Evolutionary conservation across 2,329 filamentous ascomycete species (phyloP).

Genomic region (Penicillium hesseltinei): DNA sequence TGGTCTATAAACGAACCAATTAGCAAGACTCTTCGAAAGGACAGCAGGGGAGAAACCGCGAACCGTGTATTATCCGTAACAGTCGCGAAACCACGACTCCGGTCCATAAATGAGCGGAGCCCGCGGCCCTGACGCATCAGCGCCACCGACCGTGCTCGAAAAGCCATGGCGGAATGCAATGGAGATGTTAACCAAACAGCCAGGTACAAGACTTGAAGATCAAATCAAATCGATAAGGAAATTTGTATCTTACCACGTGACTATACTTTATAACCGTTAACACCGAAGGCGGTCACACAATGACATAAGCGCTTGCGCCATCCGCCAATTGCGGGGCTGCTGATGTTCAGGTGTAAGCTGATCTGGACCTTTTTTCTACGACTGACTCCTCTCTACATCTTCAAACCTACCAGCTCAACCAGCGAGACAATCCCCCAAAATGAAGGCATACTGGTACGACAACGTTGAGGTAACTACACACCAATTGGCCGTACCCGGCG

Average conservation of each 20-base stretch:
- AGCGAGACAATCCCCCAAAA: conserved; percentile 29
- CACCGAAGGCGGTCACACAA: conserved; percentile 21
- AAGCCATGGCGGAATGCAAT: conserved; percentile 32
- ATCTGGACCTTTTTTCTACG: conserved; percentile 5
- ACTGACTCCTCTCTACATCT: not conserved
- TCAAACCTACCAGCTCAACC: not conserved
- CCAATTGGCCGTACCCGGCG: conserved; percentile 3
- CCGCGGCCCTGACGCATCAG: conserved; percentile 29
- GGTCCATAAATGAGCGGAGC: conserved; percentile 21
- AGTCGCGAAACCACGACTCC: conserved; percentile 39
- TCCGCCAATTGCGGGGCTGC: conserved; percentile 35
- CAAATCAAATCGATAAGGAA: conserved; percentile 20
- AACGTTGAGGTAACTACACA: conserved; percentile 55
- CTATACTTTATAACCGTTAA: conserved; percentile 14
- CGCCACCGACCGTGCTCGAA: conserved; percentile 32
- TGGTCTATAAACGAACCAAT: conserved; percentile 46
- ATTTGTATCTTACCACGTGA: conserved; percentile 16
- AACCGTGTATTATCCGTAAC: conserved; percentile 41
- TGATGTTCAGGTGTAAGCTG: conserved; percentile 21
- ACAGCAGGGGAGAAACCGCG: conserved; percentile 7
- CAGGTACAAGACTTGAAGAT: not conserved
- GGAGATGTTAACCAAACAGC: not conserved
- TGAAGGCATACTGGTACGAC: conserved; percentile 72
- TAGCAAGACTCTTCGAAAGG: not conserved
- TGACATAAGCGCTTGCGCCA: conserved; percentile 26